Conservation (phyloP, 495 filamentous ascomycete species). For the Aspergillus bertholletiae region DNA sequence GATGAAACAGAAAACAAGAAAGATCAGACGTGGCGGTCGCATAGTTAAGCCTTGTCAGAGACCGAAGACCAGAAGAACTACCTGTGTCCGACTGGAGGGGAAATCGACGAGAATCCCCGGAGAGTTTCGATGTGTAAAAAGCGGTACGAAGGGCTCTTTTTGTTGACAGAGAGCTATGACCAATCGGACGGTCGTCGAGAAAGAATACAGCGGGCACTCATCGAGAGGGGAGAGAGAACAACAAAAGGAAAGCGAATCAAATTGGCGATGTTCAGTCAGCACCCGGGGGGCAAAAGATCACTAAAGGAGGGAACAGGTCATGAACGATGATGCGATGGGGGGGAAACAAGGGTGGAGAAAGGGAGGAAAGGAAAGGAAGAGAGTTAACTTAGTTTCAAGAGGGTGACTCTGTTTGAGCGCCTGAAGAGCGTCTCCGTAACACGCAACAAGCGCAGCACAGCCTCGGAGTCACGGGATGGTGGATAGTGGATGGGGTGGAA, state of each 20-base stretch:
- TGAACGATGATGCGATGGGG: not conserved
- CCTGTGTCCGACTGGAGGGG: not conserved
- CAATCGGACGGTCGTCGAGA: constrained; percentile 38
- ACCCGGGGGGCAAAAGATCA: constrained; percentile 8
- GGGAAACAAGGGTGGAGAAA: not conserved
- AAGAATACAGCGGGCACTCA: constrained; percentile 31
- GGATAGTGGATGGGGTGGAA: too few relatives aligned
- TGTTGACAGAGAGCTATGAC: constrained; percentile 26
- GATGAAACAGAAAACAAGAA: constrained; percentile 52
- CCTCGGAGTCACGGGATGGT: constrained; percentile 22
- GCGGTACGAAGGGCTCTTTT: constrained; percentile 15
- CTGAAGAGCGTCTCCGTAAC: not conserved
- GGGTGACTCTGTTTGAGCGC: not conserved
- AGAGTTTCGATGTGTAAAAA: constrained; percentile 3
- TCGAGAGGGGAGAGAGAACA: constrained; percentile 29
- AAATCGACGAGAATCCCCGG: not conserved
- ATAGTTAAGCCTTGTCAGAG: constrained; percentile 29
- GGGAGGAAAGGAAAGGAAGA: not conserved
- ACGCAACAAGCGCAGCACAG: constrained; percentile 1
- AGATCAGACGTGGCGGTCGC: constrained; percentile 52
- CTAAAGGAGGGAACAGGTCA: constrained; percentile 10
- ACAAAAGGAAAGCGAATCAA: constrained; percentile 10
- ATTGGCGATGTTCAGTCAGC: not conserved
- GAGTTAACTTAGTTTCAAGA: too few relatives aligned
- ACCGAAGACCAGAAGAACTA: not conserved